A percentile compares a stretch with the other conserved stretches of the same genome.
Evolutionary conservation across 208 protist species (phyloP).

Genomic region (Crithidia expoeki): DNA sequence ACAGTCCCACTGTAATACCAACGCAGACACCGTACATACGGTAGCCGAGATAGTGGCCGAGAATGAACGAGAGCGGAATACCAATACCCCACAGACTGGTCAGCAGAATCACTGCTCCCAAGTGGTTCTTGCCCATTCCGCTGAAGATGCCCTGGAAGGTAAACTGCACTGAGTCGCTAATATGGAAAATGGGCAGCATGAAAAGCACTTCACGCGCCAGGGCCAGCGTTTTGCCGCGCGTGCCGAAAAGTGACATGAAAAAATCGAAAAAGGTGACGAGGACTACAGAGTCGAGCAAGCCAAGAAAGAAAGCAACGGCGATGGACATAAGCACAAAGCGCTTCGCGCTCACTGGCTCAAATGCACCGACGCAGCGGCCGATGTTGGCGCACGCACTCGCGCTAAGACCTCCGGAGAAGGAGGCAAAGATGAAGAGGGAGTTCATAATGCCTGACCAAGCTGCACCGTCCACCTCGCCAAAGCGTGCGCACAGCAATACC

Average conservation of each 20-base stretch:
- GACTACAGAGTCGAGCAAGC: conserved; percentile 53
- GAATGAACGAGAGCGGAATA: conserved; percentile 64
- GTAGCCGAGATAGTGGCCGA: conserved; percentile 62
- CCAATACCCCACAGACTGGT: conserved; percentile 77
- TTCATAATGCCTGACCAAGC: conserved; percentile 88
- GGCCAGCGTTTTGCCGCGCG: conserved; percentile 48
- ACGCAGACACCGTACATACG: conserved; percentile 73
- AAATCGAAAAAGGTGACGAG: conserved; percentile 66
- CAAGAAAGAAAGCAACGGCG: conserved; percentile 37
- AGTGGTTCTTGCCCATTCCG: conserved; percentile 78
- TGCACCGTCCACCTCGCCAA: conserved; percentile 62
- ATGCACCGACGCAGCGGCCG: conserved; percentile 75
- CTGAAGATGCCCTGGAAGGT: conserved; percentile 89
- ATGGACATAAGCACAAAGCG: conserved; percentile 68
- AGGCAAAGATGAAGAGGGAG: conserved; percentile 74
- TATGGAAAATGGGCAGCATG: conserved; percentile 77
- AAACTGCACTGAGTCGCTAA: conserved; percentile 81
- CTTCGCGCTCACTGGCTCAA: conserved; percentile 57
- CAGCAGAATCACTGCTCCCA: conserved; percentile 76
- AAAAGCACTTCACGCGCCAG: conserved; percentile 58
- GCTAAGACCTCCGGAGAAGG: conserved; percentile 72
- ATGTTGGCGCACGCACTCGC: conserved; percentile 83
- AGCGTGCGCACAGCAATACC: conserved; percentile 69
- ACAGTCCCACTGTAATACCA: conserved; percentile 78
- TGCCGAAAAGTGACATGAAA: conserved; percentile 79